Evolutionary conservation across 768 basidiomycete genomes (phyloP).

Genomic region (Panus rudis): DNA sequence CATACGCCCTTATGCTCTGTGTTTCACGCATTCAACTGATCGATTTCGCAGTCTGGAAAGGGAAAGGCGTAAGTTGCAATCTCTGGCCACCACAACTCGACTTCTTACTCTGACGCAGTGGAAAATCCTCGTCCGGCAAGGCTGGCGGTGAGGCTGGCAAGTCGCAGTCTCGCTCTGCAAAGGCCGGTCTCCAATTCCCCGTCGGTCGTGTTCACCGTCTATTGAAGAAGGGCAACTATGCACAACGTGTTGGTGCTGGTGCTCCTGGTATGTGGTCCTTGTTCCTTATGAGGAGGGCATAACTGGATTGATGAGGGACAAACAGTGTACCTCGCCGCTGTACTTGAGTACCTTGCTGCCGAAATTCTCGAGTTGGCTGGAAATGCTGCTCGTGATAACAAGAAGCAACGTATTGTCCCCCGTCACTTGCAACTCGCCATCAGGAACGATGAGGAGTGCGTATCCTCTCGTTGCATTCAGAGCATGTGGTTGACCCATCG

Average conservation of each 20-base stretch:
- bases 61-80: constrained; percentile 40
- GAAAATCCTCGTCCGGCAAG: constrained; percentile 41
- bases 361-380: constrained; percentile 86
- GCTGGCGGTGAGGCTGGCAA: constrained; percentile 44
- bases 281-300: background rate
- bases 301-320: background rate
- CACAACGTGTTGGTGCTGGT: constrained; percentile 61
- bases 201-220: constrained; percentile 80
- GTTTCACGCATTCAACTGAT: constrained; percentile 9
- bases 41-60: constrained; percentile 41
- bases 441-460: constrained; percentile 68
- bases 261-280: constrained; percentile 47
- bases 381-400: constrained; percentile 71
- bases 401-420: constrained; percentile 78
- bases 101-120: constrained; percentile 21
- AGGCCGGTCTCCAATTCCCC: constrained; percentile 65
- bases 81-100: constrained; percentile 2
- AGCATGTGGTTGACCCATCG: background rate
- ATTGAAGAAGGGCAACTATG: constrained; percentile 68
- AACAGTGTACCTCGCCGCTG: constrained; percentile 75
- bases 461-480: constrained; percentile 5
- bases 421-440: constrained; percentile 72
- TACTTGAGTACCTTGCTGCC: constrained; percentile 81
- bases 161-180: constrained; percentile 60
- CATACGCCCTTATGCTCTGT: background rate